Percentiles rank a stretch among this genome's conserved stretches.
Conservation (phyloP, 495 filamentous ascomycete genomes). For the Annulohypoxylon stygium region DNA sequence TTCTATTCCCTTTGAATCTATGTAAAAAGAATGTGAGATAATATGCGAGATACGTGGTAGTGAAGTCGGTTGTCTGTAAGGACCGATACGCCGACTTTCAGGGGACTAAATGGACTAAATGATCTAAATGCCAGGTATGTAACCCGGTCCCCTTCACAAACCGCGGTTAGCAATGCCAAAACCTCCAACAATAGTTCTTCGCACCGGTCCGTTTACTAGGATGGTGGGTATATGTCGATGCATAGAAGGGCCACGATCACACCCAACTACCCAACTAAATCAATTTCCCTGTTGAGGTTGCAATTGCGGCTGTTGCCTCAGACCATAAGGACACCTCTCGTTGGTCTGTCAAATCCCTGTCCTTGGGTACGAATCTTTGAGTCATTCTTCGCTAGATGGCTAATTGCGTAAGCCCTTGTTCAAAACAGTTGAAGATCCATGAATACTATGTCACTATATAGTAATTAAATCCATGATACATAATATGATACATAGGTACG, state of each 20-base stretch:
- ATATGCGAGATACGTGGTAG: not conserved
- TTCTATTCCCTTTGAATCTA: not conserved
- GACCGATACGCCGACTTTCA: slow-evolving; percentile 13
- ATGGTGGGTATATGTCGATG: slow-evolving; percentile 3
- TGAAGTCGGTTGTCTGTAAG: not conserved
- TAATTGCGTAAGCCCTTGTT: too few species aligned
- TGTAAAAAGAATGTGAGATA: not conserved
- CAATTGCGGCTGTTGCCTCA: slow-evolving; percentile 13
- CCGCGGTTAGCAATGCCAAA: not conserved
- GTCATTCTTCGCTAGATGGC: slow-evolving; percentile 4
- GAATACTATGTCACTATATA: too few species aligned
- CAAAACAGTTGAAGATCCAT: too few species aligned
- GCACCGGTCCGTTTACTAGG: slow-evolving; percentile 13
- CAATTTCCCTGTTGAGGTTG: slow-evolving; percentile 10
- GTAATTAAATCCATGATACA: too few species aligned
- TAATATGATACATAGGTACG: too few species aligned
- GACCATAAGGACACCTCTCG: not conserved
- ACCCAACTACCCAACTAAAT: slow-evolving; percentile 7
- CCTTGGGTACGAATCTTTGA: slow-evolving; percentile 3
- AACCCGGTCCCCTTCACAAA: not conserved
- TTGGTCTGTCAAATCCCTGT: not conserved
- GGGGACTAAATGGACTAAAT: not conserved
- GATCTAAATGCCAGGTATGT: not conserved
- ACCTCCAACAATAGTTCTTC: not conserved
- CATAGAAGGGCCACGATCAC: slow-evolving; percentile 6